These are phyloP conservation scores for Phytophthora sojae DNA, from an alignment of 352 stramenopile species.

Conservation along the genomic window DNA sequence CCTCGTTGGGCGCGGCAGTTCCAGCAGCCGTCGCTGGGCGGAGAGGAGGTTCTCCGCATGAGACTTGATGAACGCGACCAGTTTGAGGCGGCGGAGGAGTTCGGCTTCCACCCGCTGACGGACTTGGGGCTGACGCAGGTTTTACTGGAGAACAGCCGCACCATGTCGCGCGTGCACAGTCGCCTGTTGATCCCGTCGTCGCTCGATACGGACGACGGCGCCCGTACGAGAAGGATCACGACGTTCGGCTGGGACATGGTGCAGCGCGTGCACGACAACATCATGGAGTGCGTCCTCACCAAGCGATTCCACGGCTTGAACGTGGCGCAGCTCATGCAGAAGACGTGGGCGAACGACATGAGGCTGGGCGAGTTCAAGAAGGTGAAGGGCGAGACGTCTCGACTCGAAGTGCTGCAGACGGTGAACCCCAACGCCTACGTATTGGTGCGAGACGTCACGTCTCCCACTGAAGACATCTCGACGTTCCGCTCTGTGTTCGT, in stretches of 20 bases:
- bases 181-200: conserved; percentile 26
- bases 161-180: conserved; percentile 35
- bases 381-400: conserved; percentile 44
- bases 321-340: conserved; percentile 41
- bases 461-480: conserved; percentile 30
- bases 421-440: conserved; percentile 44
- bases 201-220: conserved; percentile 23
- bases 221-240: conserved; percentile 29
- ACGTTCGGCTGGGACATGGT: conserved; percentile 50
- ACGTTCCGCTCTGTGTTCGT: conserved; percentile 51
- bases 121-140: conserved; percentile 41
- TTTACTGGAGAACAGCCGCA: conserved; percentile 41
- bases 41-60: conserved; percentile 19
- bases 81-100: conserved; percentile 38
- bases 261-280: conserved; percentile 34
- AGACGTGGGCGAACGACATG: conserved; percentile 56
- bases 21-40: conserved; percentile 17
- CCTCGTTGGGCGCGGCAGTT: conserved; percentile 28
- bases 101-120: conserved; percentile 37
- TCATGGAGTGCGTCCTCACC: conserved; percentile 52
- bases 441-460: conserved; percentile 44
- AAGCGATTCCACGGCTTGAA: conserved; percentile 44
- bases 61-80: conserved; percentile 21
- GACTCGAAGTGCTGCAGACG: conserved; percentile 47
- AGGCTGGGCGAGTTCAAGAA: conserved; percentile 49